Conservation (phyloP, 2,329 filamentous ascomycete genomes). For the Venturia oleaginea region DNA sequence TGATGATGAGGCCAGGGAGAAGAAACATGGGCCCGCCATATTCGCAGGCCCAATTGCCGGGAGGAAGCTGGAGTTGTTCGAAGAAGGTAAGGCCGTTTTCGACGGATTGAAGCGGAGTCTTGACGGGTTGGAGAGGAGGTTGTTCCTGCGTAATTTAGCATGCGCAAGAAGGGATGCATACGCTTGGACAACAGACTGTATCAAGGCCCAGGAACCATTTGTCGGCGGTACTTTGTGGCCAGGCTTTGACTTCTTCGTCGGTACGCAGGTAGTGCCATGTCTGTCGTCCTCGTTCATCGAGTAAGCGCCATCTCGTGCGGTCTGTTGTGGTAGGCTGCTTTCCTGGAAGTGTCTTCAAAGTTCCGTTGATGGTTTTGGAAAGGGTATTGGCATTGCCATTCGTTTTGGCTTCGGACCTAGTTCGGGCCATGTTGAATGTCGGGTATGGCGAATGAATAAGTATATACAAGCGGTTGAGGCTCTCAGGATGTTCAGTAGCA, state of each 20-base stretch:
- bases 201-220: constrained; percentile 78
- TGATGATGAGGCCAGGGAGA: constrained; percentile 72
- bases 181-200: constrained; percentile 45
- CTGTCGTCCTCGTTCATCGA: constrained; percentile 73
- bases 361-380: neutral
- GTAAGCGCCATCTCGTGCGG: constrained; percentile 71
- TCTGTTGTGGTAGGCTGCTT: constrained; percentile 48
- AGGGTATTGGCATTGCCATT: neutral
- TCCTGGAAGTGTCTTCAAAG: constrained; percentile 25
- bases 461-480: neutral
- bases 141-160: constrained; percentile 48
- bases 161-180: neutral
- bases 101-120: constrained; percentile 66
- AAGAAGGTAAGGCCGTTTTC: constrained; percentile 82
- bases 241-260: constrained; percentile 60
- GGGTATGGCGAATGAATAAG: neutral
- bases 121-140: constrained; percentile 60
- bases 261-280: constrained; percentile 86
- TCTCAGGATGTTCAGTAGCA: too few species aligned
- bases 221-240: constrained; percentile 85
- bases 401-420: neutral
- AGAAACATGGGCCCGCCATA: constrained; percentile 98
- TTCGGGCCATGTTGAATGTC: neutral
- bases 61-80: constrained; percentile 75
- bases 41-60: constrained; percentile 93